Conservation (phyloP, 2,329 filamentous ascomycete genomes). For the Pestalotiopsis sp. region DNA sequence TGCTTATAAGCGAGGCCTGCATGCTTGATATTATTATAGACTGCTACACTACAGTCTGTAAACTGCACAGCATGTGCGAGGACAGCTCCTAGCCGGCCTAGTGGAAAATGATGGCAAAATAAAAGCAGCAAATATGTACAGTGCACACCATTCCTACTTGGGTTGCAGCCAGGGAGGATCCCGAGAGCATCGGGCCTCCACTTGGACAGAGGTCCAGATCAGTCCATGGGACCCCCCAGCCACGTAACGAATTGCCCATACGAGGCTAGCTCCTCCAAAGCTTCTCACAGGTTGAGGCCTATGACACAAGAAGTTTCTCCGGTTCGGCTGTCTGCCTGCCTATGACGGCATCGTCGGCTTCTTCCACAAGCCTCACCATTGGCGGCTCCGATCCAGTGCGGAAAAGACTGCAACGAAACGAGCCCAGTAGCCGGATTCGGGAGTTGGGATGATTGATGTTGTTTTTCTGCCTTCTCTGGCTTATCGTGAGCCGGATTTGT, state of each 20-base stretch:
- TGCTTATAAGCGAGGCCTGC: background rate
- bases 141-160: background rate
- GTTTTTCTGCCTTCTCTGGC: background rate
- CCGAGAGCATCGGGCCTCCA: background rate
- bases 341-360: background rate
- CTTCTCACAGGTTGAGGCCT: background rate
- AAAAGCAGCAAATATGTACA: background rate
- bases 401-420: background rate
- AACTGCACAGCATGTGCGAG: background rate
- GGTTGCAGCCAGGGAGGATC: background rate
- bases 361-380: background rate
- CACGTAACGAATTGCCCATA: background rate
- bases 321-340: background rate
- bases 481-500: background rate
- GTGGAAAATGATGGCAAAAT: background rate
- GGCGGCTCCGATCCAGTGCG: background rate
- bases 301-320: background rate
- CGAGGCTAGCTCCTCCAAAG: background rate
- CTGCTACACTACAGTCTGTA: background rate
- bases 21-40: background rate
- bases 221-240: background rate
- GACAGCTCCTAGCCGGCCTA: background rate
- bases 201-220: background rate
- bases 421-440: background rate
- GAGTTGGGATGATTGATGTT: background rate